These are phyloP conservation scores for Macrolepiota fuliginosa DNA, from an alignment of 768 basidiomycete genomes.

Conservation along the genomic window DNA sequence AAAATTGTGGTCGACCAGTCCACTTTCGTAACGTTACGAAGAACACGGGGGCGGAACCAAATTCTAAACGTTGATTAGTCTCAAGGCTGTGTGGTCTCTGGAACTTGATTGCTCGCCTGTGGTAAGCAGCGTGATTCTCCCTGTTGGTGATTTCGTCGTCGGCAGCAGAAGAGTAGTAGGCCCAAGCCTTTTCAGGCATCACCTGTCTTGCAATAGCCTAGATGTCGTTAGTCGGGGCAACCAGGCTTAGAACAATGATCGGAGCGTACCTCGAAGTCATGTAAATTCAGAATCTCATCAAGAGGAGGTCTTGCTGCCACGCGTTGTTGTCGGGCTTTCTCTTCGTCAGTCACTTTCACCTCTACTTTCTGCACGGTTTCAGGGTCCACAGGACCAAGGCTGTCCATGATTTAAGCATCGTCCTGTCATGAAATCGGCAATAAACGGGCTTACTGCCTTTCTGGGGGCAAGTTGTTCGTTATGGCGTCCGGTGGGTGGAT, in stretches of 20 bases:
- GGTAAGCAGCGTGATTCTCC: slow-evolving; percentile 90
- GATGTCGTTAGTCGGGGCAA: slow-evolving; percentile 4
- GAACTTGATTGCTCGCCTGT: slow-evolving; percentile 49
- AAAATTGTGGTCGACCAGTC: slow-evolving; percentile 84
- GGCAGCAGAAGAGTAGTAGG: slow-evolving; percentile 94
- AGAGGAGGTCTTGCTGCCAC: slow-evolving; percentile 66
- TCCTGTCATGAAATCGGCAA: not conserved
- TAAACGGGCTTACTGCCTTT: slow-evolving; percentile 66
- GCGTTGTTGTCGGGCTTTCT: slow-evolving; percentile 65
- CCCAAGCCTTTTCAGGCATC: slow-evolving; percentile 90
- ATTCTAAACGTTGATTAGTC: slow-evolving; percentile 39
- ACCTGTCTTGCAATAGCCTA: slow-evolving; percentile 81
- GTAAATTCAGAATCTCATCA: slow-evolving; percentile 80
- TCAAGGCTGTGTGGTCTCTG: not conserved
- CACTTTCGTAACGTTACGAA: slow-evolving; percentile 83
- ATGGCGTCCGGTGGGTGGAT: slow-evolving; percentile 88
- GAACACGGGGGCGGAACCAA: slow-evolving; percentile 88
- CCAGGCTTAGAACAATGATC: not conserved
- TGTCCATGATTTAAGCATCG: slow-evolving; percentile 19
- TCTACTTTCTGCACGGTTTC: slow-evolving; percentile 62
- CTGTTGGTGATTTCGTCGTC: slow-evolving; percentile 92
- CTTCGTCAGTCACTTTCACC: slow-evolving; percentile 64
- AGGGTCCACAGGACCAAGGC: slow-evolving; percentile 71
- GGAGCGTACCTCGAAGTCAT: slow-evolving; percentile 83
- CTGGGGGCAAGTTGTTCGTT: slow-evolving; percentile 70